Evolutionary conservation across 495 filamentous ascomycete genomes (phyloP), one percentile per base, ranked within the genome.

Genomic region (Bacidia rubella): DNA sequence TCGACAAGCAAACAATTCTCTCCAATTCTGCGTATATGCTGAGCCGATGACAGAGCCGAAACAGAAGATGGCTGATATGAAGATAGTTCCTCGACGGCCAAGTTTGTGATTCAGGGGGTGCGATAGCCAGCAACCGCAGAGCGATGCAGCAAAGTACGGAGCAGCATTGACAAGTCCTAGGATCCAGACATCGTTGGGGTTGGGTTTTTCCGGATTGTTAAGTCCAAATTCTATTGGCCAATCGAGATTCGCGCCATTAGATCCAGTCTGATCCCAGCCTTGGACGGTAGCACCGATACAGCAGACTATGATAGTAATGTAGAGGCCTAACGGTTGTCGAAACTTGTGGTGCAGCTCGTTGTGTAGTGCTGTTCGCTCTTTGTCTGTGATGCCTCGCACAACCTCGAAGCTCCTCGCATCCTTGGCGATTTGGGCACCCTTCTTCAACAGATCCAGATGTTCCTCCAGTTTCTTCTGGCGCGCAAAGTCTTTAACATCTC

Each of bases 211-310:
- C 2, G 10, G 9, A 12, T 57, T 59, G 5, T 60, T 54, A 38
- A 84, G 80, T 19, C 75, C 75, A 54, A 85, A 79, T 25, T 74
- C 73, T 23, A 60, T 53, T 0, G 77, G 77, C 61, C 82, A 85
- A 19, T 71, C 72, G 39, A 86, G 61, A 51, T 85, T 85, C 26
- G 82, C 82, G 43, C 81, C 82, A 54, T 86, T 85, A 47, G 76
- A 79, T n/a, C 80, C 81, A n/a, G 81, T 83, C 56, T 85, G 80
- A 61, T 85, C 81, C 81, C 80, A 84, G 25, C 77, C 77, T 53
- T 85, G 82, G 2, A 83, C 78, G 7, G 81, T 81, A 45, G 83
- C 83, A 24, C 78, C 83, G 46, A 87, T 76, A 22, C 83, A 85
- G 59, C 78, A 82, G 17, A 85, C 70, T 38, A 78, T 69, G 58